Conservation (phyloP, 2,329 filamentous ascomycete genomes). For the Aspergillus sp. region DNA sequence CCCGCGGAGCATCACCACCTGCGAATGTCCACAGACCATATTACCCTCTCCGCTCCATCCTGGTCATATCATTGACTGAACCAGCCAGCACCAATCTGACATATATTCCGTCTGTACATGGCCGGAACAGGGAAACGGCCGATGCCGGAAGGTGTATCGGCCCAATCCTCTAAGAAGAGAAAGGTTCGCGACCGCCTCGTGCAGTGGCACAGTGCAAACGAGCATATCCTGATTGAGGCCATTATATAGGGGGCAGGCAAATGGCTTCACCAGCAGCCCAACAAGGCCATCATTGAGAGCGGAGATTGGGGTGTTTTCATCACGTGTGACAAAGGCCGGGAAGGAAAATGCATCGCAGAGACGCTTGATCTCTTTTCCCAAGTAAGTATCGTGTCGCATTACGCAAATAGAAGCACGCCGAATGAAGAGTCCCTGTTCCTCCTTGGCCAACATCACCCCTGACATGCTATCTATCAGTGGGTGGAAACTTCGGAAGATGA, state of each 20-base stretch:
- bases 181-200: constrained; percentile 25
- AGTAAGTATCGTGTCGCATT: constrained; percentile 35
- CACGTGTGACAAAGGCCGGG: constrained; percentile 60
- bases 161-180: constrained; percentile 29
- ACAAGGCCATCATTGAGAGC: constrained; percentile 31
- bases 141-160: constrained; percentile 25
- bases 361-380: constrained; percentile 57
- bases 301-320: constrained; percentile 63
- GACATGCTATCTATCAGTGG: constrained; percentile 12
- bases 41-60: background rate
- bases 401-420: background rate
- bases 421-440: background rate
- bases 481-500: constrained; percentile 16
- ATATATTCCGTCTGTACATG: constrained; percentile 13
- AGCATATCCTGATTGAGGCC: constrained; percentile 4
- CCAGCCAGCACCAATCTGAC: background rate
- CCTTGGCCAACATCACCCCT: background rate
- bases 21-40: background rate
- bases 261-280: constrained; percentile 27
- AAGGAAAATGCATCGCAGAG: constrained; percentile 59
- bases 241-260: constrained; percentile 25
- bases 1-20: background rate
- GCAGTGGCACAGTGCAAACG: no score
- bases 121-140: constrained; percentile 28
- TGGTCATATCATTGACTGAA: background rate